Base-by-base conservation (phyloP, 768 basidiomycete species). In the Termitomyces heimii region DNA sequence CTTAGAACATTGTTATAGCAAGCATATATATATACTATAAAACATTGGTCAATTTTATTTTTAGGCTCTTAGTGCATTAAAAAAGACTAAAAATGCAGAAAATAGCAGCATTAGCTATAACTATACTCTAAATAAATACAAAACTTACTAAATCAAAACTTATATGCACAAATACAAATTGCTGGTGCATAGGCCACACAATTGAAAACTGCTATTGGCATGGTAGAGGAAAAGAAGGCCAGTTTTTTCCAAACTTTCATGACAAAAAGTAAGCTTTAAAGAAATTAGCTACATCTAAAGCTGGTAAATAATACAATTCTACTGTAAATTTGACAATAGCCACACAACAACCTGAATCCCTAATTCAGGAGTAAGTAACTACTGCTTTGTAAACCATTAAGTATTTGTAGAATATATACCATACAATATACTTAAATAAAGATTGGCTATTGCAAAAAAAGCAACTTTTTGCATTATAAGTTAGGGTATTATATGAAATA, bases 21-120 rank as follows among this genome's bases (percentile, higher is more conserved):
- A 32, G 32, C 10, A 32, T 32, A 9, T 32, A 32, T 9, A n/a
- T n/a, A n/a, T n/a, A n/a, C n/a, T n/a, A n/a, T n/a, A n/a, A n/a
- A n/a, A n/a, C n/a, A n/a, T n/a, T n/a, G n/a, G n/a, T n/a, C n/a
- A n/a, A n/a, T n/a, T n/a, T n/a, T n/a, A n/a, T n/a, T n/a, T n/a
- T n/a, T n/a, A n/a, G n/a, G 10, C 43, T 64, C 3, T 45, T 20
- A 0, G 22, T 54, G 0, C 64, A 63, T 26, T 64, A 55, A 55
- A 55, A 55, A 32, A 47, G 7, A 18, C 16, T 46, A 7, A 46
- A 46, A 9, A 26, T 20, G 54, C 20, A 35, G 57, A n/a, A 48
- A 50, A 22, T 2, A 4, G 0, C n/a, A 28, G 20, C 13, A 3
- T 4, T 8, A 18, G 18, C 28, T 3, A 12, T 20, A 20, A 22